A percentile compares a stretch with the other conserved stretches of the same genome.
These are phyloP conservation scores for Ustilago curta DNA, from an alignment of 1,284 basidiomycete genomes.

Conservation along the genomic window DNA sequence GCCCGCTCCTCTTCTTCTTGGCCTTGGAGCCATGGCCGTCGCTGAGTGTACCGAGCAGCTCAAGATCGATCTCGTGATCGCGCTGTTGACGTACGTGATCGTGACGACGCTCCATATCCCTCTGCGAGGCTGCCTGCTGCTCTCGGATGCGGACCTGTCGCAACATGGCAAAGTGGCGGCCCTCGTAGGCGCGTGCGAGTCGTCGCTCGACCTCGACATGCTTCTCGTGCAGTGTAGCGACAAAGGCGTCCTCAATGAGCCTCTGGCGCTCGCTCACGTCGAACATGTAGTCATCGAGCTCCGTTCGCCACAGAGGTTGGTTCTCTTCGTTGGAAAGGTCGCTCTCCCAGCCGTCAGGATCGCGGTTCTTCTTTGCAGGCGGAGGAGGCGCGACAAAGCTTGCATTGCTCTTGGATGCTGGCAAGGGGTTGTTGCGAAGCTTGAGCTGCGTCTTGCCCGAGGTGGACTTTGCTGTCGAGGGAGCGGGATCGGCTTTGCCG, in stretches of 20 bases:
- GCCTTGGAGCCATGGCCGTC: conserved; percentile 36
- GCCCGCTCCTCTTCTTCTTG: conserved; percentile 17
- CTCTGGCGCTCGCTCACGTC: conserved; percentile 49
- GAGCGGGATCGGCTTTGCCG: conserved; percentile 12
- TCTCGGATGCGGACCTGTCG: conserved; percentile 46
- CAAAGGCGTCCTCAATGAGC: conserved; percentile 53
- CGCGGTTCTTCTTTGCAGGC: conserved; percentile 45
- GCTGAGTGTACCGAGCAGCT: conserved; percentile 62
- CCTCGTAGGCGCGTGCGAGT: conserved; percentile 56
- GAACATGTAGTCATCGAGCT: conserved; percentile 56
- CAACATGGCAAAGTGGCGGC: conserved; percentile 54
- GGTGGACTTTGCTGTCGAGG: conserved; percentile 13
- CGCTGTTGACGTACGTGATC: conserved; percentile 49
- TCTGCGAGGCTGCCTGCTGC: conserved; percentile 46
- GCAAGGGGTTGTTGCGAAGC: conserved; percentile 55
- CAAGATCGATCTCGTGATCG: conserved; percentile 63
- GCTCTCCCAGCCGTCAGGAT: conserved; percentile 63
- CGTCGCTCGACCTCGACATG: conserved; percentile 51
- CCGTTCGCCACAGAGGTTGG: conserved; percentile 51
- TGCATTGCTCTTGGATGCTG: conserved; percentile 40
- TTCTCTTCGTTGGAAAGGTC: conserved; percentile 66
- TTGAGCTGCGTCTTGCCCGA: conserved; percentile 42
- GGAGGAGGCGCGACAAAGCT: conserved; percentile 51
- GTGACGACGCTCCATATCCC: conserved; percentile 36
- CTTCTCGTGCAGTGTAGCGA: conserved; percentile 32